A percentile compares a stretch with the other conserved stretches of the same genome.
Evolutionary conservation across 2,329 filamentous ascomycete genomes (phyloP).

Genomic region (Pleomassaria siparia): DNA sequence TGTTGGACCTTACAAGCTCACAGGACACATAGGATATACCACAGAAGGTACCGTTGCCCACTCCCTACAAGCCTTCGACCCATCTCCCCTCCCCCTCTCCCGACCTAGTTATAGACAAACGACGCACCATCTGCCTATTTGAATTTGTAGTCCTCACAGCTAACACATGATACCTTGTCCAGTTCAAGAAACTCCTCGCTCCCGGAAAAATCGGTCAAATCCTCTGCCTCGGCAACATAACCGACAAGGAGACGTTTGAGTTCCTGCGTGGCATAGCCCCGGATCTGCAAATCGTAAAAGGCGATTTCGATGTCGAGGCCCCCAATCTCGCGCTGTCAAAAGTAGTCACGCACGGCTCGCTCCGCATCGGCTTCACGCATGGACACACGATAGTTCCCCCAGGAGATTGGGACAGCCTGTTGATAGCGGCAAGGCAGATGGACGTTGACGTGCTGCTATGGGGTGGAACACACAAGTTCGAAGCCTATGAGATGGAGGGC

Average conservation of each 20-base stretch:
- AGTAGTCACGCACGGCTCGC: constrained; percentile 68
- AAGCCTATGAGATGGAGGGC: constrained; percentile 71
- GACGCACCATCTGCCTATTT: background rate
- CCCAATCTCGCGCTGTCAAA: constrained; percentile 66
- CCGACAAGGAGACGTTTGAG: constrained; percentile 58
- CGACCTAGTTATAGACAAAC: constrained; percentile 5
- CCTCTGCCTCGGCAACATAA: constrained; percentile 61
- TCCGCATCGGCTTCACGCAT: constrained; percentile 71
- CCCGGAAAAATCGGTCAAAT: constrained; percentile 61
- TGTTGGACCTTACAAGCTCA: constrained; percentile 40
- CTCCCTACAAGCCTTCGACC: background rate
- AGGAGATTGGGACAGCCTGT: constrained; percentile 64
- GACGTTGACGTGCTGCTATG: constrained; percentile 70
- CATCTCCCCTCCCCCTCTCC: constrained; percentile 2
- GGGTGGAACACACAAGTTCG: constrained; percentile 70
- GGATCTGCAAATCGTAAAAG: constrained; percentile 70
- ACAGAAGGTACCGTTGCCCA: constrained; percentile 36
- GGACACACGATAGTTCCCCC: constrained; percentile 72
- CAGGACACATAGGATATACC: constrained; percentile 45
- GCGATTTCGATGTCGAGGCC: constrained; percentile 70
- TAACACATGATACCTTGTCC: background rate
- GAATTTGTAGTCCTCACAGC: background rate
- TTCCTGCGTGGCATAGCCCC: constrained; percentile 59
- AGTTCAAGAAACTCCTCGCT: constrained; percentile 59
- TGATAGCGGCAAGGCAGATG: constrained; percentile 71